Evolutionary conservation across 805 yeast genomes (phyloP), one percentile per base, ranked within the genome.

Genomic region (Pichia sporocuriosa): DNA sequence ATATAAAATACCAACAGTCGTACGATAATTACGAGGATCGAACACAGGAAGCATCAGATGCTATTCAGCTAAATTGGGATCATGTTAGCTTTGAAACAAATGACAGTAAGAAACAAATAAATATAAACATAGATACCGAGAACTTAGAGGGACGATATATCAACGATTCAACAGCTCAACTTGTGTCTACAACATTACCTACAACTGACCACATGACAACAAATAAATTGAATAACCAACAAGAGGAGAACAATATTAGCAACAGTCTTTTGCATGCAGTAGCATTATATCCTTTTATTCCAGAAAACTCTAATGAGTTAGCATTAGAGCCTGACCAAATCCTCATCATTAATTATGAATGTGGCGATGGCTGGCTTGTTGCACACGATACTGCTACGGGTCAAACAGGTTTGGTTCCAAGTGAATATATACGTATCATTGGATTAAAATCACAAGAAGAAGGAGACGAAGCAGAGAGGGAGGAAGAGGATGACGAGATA

Each of bases 311-410:
- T 53, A 93, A 93, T 61, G 99, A 93, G 56, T 76, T 89, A 34
- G 75, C 72, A 10, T 65, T 93, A 25, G 63, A 56, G 12, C 94
- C 83, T 53, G 95, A 96, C 27, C 97, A 93, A 62, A 61, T 77
- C 12, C 77, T 93, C 2, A 81, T 88, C 75, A 83, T 93, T 24
- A 78, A 82, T 45, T 90, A 89, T 60, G 77, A 94, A 43, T 96
- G 90, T 59, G 97, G 97, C 21, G 97, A 90, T 59, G 99, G 99
- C 7, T 93, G 98, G 99, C 72, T 93, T 3, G 97, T 93, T 39
- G 97, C 97, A 0, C 79, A 77, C 52, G 88, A 87, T 54, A 81
- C 85, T 1, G 69, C 56, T 22, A 72, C 83, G 3, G 87, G 86
- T 1, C 83, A 80, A 48, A 84, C 94, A 11, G 98, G 98, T 2